phyloP scores from a whole-genome alignment of 2,329 filamentous ascomycete genomes.

The Lasiodiplodia citricola region DNA sequence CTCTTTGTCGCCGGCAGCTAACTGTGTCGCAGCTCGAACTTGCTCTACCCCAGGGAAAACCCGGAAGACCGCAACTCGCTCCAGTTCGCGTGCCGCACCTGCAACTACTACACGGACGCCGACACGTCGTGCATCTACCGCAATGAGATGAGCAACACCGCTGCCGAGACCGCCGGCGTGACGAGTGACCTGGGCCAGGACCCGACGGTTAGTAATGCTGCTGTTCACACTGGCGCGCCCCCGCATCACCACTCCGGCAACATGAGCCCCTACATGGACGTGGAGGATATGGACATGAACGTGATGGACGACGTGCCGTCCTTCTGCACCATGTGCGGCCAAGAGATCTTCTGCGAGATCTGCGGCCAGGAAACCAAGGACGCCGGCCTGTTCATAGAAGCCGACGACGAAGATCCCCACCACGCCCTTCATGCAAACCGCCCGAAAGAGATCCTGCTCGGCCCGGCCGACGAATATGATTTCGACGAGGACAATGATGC shows the following conservation, averaged over 20 bases:
- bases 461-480: conserved; percentile 14
- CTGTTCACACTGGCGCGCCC: conserved; percentile 10
- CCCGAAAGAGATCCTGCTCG: conserved; percentile 17
- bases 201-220: conserved; percentile 84
- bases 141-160: conserved; percentile 88
- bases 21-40: conserved; percentile 72
- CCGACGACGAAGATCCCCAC: conserved; percentile 40
- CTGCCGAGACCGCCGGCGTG: conserved; percentile 94
- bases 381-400: conserved; percentile 52
- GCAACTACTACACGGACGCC: conserved; percentile 86
- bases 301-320: conserved; percentile 42
- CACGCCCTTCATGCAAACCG: conserved; percentile 28
- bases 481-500: conserved; percentile 28
- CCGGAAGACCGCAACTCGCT: conserved; percentile 74
- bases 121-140: conserved; percentile 92
- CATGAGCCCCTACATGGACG: conserved; percentile 27
- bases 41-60: conserved; percentile 97
- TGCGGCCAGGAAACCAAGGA: conserved; percentile 56
- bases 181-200: conserved; percentile 97
- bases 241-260: conserved; percentile 24
- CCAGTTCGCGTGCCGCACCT: conserved; percentile 95
- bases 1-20: conserved; percentile 12
- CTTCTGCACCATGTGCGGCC: conserved; percentile 64
- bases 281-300: conserved; percentile 31
- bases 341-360: conserved; percentile 59